Evolutionary conservation across 2,329 filamentous ascomycete genomes (phyloP).

Genomic region (Helotiales sp.): DNA sequence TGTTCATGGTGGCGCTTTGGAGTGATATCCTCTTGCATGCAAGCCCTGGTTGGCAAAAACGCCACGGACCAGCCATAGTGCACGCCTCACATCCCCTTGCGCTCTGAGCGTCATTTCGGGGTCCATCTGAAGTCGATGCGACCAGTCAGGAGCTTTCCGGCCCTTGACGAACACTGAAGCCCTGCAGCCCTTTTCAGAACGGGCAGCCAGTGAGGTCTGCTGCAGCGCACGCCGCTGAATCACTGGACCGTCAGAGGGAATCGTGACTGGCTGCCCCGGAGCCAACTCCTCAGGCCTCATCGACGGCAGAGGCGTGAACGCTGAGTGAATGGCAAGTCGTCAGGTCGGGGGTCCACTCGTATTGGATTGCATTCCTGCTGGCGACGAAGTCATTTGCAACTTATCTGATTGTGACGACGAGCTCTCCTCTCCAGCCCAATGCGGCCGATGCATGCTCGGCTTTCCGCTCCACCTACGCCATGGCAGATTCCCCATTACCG

Average conservation of each 20-base stretch:
- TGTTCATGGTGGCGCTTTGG: neutral
- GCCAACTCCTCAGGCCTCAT: neutral
- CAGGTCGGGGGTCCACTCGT: too few relatives aligned
- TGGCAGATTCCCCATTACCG: neutral
- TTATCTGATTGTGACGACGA: too few relatives aligned
- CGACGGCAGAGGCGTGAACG: neutral
- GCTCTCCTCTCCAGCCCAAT: neutral
- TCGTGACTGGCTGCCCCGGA: neutral
- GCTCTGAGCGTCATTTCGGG: neutral
- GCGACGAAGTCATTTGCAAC: too few relatives aligned
- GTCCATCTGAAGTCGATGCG: constrained; percentile 1
- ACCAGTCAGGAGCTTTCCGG: too few relatives aligned
- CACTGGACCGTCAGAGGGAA: neutral
- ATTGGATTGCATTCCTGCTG: too few relatives aligned
- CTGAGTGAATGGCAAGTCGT: too few relatives aligned
- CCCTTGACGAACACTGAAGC: too few relatives aligned
- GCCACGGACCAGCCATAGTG: neutral
- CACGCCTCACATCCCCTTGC: neutral
- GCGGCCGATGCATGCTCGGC: neutral
- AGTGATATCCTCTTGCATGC: neutral
- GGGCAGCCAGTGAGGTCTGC: neutral
- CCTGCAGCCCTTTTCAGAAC: neutral
- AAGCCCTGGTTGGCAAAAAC: neutral
- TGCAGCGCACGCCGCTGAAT: neutral
- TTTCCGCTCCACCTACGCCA: neutral